Evolutionary conservation across 768 basidiomycete species (phyloP).

Genomic region (Coprinellus aureogranulatus): DNA sequence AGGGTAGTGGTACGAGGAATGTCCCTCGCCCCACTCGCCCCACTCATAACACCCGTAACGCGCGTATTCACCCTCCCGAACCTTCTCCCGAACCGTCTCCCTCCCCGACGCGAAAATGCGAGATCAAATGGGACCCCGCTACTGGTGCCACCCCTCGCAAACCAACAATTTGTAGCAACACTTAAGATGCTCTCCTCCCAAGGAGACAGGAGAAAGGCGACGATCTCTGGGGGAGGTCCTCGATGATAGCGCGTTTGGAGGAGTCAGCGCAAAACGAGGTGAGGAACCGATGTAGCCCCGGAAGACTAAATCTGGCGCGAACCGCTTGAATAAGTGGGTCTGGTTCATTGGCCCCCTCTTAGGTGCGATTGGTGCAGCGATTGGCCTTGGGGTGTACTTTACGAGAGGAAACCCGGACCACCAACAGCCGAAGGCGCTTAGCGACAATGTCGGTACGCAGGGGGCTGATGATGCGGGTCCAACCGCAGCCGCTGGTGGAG

Average conservation of each 20-base stretch:
- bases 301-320: conserved; percentile 55
- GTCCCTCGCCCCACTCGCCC: conserved; percentile 50
- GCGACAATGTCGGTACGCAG: conserved; percentile 35
- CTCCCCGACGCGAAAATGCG: background rate
- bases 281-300: conserved; percentile 65
- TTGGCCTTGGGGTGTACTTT: conserved; percentile 59
- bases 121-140: conserved; percentile 14
- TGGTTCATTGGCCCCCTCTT: conserved; percentile 67
- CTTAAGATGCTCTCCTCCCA: conserved; percentile 67
- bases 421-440: conserved; percentile 41
- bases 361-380: conserved; percentile 49
- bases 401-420: conserved; percentile 50
- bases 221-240: conserved; percentile 85
- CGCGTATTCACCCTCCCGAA: conserved; percentile 73
- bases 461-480: conserved; percentile 13
- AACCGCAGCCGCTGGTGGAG: no score
- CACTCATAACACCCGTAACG: conserved; percentile 75
- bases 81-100: no score
- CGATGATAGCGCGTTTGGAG: conserved; percentile 76
- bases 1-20: background rate
- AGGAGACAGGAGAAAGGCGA: conserved; percentile 72
- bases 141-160: conserved; percentile 16
- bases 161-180: conserved; percentile 65
- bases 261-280: conserved; percentile 37
- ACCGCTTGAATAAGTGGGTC: conserved; percentile 62